phyloP scores from a whole-genome alignment of 2,329 filamentous ascomycete genomes.

The Cladosporium colombiae region DNA sequence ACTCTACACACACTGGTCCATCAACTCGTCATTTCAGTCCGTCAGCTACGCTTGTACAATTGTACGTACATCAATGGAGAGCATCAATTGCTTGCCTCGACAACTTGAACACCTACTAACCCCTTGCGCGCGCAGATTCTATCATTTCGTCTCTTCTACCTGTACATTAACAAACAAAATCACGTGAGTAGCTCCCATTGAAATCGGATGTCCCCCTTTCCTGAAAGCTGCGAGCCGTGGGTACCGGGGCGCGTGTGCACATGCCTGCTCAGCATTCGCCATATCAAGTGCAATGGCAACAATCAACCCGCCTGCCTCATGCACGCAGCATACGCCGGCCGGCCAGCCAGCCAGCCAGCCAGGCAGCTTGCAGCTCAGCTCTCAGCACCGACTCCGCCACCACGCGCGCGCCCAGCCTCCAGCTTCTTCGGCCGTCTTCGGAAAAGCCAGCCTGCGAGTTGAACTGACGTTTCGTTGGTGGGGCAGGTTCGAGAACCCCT shows the following conservation, averaged over 20 bases:
- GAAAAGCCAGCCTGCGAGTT: neutral
- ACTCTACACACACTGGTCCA: neutral
- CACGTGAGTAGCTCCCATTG: conserved; percentile 9
- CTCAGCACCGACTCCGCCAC: neutral
- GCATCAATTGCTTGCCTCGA: neutral
- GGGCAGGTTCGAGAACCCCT: neutral
- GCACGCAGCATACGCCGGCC: conserved; percentile 1
- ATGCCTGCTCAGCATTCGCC: neutral
- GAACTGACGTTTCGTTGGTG: neutral
- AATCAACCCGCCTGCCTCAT: neutral
- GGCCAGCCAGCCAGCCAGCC: neutral
- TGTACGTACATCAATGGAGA: neutral
- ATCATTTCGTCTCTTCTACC: neutral
- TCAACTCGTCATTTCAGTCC: neutral
- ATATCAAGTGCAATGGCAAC: conserved; percentile 6
- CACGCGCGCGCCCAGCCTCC: conserved; percentile 1
- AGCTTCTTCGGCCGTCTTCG: conserved; percentile 6
- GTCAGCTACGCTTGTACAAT: conserved; percentile 12
- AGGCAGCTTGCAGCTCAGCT: neutral
- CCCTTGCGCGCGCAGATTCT: conserved; percentile 8
- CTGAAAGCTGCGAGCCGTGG: neutral
- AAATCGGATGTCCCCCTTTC: neutral
- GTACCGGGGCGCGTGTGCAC: neutral
- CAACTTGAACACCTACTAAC: neutral
- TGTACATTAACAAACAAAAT: neutral